Base-by-base conservation (phyloP, 1,284 basidiomycete genomes). In the Puccinia novopanici region DNA sequence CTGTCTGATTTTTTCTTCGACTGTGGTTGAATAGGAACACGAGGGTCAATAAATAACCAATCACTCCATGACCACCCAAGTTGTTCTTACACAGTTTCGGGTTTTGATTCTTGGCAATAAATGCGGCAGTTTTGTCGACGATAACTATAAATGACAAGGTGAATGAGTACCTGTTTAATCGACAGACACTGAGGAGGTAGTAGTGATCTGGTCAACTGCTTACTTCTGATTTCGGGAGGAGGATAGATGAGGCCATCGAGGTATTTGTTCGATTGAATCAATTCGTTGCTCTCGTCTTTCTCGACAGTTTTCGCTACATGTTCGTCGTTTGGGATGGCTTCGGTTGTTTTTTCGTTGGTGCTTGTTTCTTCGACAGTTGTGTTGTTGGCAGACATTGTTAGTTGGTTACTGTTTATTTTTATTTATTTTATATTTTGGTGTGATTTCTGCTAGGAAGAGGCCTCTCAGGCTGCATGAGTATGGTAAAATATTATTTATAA, bases 1-100 rank as follows among this genome's bases (percentile, higher is more conserved):
- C 87, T 96, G 93, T 84, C 94, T 91, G 86, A 98, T 94, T 88
- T 95, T 95, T 86, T 94, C 93, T 87, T 98, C 95, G 84, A 98
- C 77, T 79, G 42, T 68, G 27, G 22, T 34, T 34, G 34, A 34
- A 34, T 34, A 48, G 5, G 54, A 50, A 50, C 2, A 19, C 27
- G 19, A 57, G 34, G 48, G 52, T 22, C 54, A 73, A 55, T 6
- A 54, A n/a, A n/a, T 40, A 37, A n/a, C 15, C 52, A 22, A 24
- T 57, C 52, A 45, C 48, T 76, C 22, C 17, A 63, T 48, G 45
- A 48, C 17, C 12, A 48, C 22, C 6, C 2, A 40, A 5, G 17
- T 30, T 30, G 22, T 73, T 40, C 77, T 71, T 34, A 81, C 73
- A 94, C 83, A 92, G 90, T 17, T 90, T 89, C 3, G 94, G 93